Base-by-base conservation (phyloP, 495 filamentous ascomycete species). In the Copromyces sp. region DNA sequence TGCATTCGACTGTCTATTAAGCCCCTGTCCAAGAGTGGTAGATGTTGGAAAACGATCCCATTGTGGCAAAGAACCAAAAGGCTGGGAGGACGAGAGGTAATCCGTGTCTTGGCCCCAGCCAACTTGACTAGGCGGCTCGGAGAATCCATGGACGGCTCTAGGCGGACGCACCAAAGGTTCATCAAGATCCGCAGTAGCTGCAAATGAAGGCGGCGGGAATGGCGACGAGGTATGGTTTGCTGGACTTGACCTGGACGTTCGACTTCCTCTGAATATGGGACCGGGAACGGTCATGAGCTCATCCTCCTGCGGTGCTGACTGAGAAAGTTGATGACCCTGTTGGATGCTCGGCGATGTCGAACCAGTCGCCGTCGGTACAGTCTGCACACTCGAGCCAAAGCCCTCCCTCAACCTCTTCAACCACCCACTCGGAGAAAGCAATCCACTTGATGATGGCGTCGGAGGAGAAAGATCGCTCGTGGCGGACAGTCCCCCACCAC, bases 171-270 rank as follows among this genome's bases (percentile, higher is more conserved):
- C 3, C 0, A 0, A 9, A 2, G 53, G 0, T 17, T 61, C 53
- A 16, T 61, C 53, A 7, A 61, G 29, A 61, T 61, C 53, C 1
- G 29, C 53, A 9, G 53, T 61, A 8, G 77, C 73, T 74, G 78
- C 29, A 73, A 79, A 61, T 37, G 73, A 47, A 9, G 77, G 80
- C n/a, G 82, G 82, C 0, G 73, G 73, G 61, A 80, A 80, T 2
- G 80, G 80, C 2, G 77, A 77, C 0, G 73, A 47, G 12, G 29
- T 17, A 35, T 32, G 32, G 14, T 71, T 70, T 0, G 73, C 76
- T 1, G 80, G 80, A 70, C 78, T 80, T 1, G 80, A 79, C 70
- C 75, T 74, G 41, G 77, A 76, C 2, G 80, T 75, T 20, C 78
- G 77, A 38, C 73, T 76, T 41, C 79, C 78, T 35, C 71, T 73